These are phyloP conservation scores for Sugiyamaella pinicola DNA, from an alignment of 1,139 yeast species.

Conservation along the genomic window DNA sequence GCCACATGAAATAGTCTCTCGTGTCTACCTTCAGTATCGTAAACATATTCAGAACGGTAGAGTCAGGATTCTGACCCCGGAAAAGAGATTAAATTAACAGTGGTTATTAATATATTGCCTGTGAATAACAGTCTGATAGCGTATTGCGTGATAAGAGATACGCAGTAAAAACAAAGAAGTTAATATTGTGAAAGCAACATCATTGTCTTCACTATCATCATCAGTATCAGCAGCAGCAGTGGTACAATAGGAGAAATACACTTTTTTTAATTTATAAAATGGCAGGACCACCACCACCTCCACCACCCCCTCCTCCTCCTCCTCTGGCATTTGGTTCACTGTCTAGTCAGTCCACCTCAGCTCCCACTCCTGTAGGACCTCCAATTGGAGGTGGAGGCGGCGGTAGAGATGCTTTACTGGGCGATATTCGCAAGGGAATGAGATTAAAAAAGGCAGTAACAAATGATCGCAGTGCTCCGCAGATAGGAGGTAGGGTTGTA, in stretches of 20 bases:
- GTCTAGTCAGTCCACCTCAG: slow-evolving; percentile 30
- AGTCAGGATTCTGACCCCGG: no score
- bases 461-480: slow-evolving; percentile 66
- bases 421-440: slow-evolving; percentile 83
- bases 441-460: slow-evolving; percentile 75
- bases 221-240: not conserved
- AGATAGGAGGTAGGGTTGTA: slow-evolving; percentile 46
- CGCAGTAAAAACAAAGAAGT: no score
- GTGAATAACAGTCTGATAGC: no score
- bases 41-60: no score
- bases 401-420: slow-evolving; percentile 71
- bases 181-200: not conserved
- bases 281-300: slow-evolving; percentile 40
- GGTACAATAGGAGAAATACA: not conserved
- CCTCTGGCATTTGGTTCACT: slow-evolving; percentile 39
- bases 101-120: no score
- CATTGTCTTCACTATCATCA: not conserved
- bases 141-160: no score
- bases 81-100: no score
- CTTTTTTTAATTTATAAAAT: slow-evolving; percentile 21
- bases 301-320: slow-evolving; percentile 43
- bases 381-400: slow-evolving; percentile 33
- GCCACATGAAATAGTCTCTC: no score
- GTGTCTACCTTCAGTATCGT: no score
- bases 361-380: slow-evolving; percentile 31